Evolutionary conservation across 306 rosid species (phyloP).

Genomic region (Oxytropis ochrocephala): DNA sequence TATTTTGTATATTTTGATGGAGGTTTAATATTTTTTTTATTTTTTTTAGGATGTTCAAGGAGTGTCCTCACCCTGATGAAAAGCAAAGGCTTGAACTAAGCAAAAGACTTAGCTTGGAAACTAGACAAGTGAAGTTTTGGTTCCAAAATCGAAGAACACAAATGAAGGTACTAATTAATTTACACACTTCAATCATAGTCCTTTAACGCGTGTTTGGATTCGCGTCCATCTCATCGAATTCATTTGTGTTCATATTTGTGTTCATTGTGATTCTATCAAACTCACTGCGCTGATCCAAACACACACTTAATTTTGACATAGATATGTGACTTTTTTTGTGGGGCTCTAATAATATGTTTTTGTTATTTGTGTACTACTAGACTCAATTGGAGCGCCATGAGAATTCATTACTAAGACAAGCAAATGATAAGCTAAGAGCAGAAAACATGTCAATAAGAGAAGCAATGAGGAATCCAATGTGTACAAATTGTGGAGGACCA

Average conservation of each 20-base stretch:
- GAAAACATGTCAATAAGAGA: slow-evolving; percentile 91
- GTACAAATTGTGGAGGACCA: slow-evolving; percentile 85
- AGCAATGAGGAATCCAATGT: slow-evolving; percentile 83
- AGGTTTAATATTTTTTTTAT: background rate
- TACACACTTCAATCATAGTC: background rate
- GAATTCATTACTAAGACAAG: slow-evolving; percentile 75
- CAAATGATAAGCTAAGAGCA: slow-evolving; percentile 80
- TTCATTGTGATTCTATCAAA: too few relatives aligned
- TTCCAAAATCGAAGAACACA: slow-evolving; percentile 92
- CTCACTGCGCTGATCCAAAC: too few relatives aligned
- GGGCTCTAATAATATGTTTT: background rate
- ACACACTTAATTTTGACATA: too few relatives aligned
- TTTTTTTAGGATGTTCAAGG: slow-evolving; percentile 57
- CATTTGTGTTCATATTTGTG: too few relatives aligned
- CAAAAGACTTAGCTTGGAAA: slow-evolving; percentile 66
- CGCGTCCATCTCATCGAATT: too few relatives aligned
- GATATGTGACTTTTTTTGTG: background rate
- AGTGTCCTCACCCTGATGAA: slow-evolving; percentile 94
- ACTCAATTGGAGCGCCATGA: slow-evolving; percentile 96
- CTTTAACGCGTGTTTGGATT: background rate
- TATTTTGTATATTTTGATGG: background rate
- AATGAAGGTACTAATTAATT: slow-evolving; percentile 57
- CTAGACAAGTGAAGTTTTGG: slow-evolving; percentile 88
- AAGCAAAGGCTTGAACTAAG: slow-evolving; percentile 83
- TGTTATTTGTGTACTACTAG: slow-evolving; percentile 22